Evolutionary conservation across 495 filamentous ascomycete genomes (phyloP), one percentile per base, ranked within the genome.

Genomic region (Staphylotrichum tortipilum): DNA sequence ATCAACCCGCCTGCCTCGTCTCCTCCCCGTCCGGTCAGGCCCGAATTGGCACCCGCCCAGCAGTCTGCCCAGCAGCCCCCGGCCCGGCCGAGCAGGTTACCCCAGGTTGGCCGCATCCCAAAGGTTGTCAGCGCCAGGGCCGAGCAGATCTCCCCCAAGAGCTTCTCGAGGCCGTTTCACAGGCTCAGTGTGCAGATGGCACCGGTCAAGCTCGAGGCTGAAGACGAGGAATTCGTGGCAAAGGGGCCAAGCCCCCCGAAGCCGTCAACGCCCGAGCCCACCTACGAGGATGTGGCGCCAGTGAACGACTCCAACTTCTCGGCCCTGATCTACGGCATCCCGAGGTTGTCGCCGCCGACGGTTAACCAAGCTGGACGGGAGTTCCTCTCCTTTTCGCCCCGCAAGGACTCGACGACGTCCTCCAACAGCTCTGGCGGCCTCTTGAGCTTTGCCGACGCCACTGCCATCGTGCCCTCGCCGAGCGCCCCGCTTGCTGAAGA

Each of bases 81-180:
- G 23, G 55, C 48, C 12, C 68, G 70, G 9, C 70, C 68, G 7
- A 73, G 69, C 50, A 66, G 76, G 49, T 69, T 95, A 23, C 79
- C 83, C 31, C 90, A 89, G 57, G 82, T 97, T 47, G 91, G 90
- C 11, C 84, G 91, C 9, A 97, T 97, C 52, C 91, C 91, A 18
- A 82, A 82, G 56, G 88, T 96, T 10, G 79, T 91, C 30, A 90
- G 83, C 34, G 84, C 83, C 48, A 78, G 83, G 38, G 78, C 82
- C 30, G 81, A 85, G 53, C 78, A 75, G 46, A 81, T 81, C 5
- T 81, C 86, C 3, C 75, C 84, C 12, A 83, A 84, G 62, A 94
- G 89, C 14, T 95, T 94, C 61, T 95, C 89, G 1, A 73, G 89
- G 34, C 89, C 89, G 57, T 74, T 56, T 55, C 68, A 59, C 60